phyloP scores from a whole-genome alignment of 2,329 filamentous ascomycete species.

The Cytospora chrysosperma region DNA sequence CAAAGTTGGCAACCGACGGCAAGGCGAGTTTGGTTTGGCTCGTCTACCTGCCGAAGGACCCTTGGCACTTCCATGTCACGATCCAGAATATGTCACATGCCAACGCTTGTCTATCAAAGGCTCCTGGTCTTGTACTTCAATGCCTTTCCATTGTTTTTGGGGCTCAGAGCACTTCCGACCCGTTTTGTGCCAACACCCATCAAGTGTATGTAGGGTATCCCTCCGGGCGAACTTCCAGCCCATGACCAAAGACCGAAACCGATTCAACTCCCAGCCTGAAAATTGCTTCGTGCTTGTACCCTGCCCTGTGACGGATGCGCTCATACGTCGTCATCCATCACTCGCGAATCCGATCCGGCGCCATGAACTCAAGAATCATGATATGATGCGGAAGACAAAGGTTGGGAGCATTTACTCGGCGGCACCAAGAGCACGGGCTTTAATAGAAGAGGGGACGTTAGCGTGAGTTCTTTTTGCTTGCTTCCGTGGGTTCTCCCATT shows the following conservation, averaged over 20 bases:
- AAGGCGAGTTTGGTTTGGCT: too few relatives aligned
- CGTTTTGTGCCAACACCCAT: conserved; percentile 36
- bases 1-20: background rate
- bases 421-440: conserved; percentile 61
- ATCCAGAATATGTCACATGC: background rate
- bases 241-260: conserved; percentile 29
- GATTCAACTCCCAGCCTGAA: conserved; percentile 29
- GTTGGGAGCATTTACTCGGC: conserved; percentile 41
- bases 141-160: conserved; percentile 33
- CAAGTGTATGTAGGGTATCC: conserved; percentile 22
- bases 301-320: conserved; percentile 17
- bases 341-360: conserved; percentile 15
- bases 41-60: too few relatives aligned
- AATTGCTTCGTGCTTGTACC: conserved; percentile 16
- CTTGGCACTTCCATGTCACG: background rate
- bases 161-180: conserved; percentile 38
- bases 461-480: conserved; percentile 22
- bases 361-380: conserved; percentile 28
- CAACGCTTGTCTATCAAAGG: background rate
- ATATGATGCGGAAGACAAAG: conserved; percentile 18
- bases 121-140: conserved; percentile 20
- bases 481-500: background rate
- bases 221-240: conserved; percentile 13
- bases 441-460: conserved; percentile 29
- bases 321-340: conserved; percentile 22